Evolutionary conservation across 352 stramenopile species (phyloP).

Genomic region (Globisporangium alternatum): DNA sequence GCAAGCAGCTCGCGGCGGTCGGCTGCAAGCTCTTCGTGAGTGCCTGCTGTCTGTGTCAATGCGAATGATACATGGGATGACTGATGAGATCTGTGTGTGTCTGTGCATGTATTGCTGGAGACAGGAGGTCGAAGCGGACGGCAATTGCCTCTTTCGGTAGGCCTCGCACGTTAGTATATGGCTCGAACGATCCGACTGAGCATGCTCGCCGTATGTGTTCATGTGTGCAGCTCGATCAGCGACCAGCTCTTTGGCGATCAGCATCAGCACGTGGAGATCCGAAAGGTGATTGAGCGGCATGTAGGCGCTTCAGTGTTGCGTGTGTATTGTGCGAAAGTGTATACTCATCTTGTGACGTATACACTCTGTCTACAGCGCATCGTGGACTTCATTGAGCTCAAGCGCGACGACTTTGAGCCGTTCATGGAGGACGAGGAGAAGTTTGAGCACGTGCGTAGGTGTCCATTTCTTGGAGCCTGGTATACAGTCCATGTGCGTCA

Average conservation of each 20-base stretch:
- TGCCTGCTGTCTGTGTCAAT: background rate
- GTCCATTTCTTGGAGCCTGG: background rate
- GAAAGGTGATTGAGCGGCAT: conserved; percentile 34
- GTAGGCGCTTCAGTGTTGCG: background rate
- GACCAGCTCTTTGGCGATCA: conserved; percentile 80
- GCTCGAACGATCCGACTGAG: conserved; percentile 21
- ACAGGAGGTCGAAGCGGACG: conserved; percentile 75
- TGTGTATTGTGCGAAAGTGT: background rate
- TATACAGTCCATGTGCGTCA: background rate
- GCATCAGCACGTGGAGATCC: conserved; percentile 57
- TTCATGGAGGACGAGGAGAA: conserved; percentile 89
- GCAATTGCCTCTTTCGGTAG: conserved; percentile 84
- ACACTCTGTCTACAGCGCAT: conserved; percentile 42
- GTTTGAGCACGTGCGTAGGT: conserved; percentile 65
- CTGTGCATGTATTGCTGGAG: conserved; percentile 4
- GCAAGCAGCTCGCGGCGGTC: conserved; percentile 45
- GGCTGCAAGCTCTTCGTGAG: conserved; percentile 68
- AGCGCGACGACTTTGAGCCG: conserved; percentile 75
- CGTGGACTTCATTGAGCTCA: conserved; percentile 65
- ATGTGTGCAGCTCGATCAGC: conserved; percentile 40
- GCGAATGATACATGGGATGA: background rate
- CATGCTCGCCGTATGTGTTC: background rate
- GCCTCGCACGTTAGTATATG: background rate
- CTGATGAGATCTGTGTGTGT: background rate
- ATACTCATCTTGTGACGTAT: background rate